Evolutionary conservation across 495 filamentous ascomycete genomes (phyloP).

Genomic region (Annulohypoxylon bovei): DNA sequence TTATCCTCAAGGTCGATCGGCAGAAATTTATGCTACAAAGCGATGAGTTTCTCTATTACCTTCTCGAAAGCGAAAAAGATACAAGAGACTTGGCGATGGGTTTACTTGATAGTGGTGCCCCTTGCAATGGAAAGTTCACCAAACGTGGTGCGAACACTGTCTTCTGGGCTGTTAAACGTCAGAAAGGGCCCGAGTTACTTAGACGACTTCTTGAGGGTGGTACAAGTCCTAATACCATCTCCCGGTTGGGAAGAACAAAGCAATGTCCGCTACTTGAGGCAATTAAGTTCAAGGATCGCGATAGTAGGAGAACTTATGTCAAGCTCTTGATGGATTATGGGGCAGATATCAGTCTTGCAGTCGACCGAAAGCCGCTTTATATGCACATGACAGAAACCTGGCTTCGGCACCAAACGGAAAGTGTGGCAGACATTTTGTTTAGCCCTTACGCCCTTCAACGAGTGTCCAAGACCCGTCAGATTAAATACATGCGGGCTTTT

Average conservation of each 20-base stretch:
- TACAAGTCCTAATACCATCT: conserved; percentile 7
- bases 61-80: not conserved
- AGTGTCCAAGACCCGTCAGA: not conserved
- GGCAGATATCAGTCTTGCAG: conserved; percentile 3
- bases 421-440: conserved; percentile 1
- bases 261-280: conserved; percentile 14
- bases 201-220: not conserved
- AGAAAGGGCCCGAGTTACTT: conserved; percentile 6
- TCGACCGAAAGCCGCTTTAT: not conserved
- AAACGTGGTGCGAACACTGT: conserved; percentile 2
- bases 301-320: not conserved
- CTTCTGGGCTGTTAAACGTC: conserved; percentile 12
- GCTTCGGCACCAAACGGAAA: not conserved
- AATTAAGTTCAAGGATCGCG: not conserved
- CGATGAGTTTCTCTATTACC: not conserved
- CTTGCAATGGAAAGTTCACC: not conserved
- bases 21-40: not conserved
- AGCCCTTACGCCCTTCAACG: not conserved
- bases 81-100: not conserved
- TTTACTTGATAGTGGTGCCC: conserved; percentile 3
- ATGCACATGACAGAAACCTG: not conserved
- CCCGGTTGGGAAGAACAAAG: not conserved
- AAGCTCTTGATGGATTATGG: conserved; percentile 11
- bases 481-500: not conserved
- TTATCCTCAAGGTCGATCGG: conserved; percentile 5